Evolutionary conservation across 164 flowering plant species (phyloP), one percentile per base, ranked within the genome.

Genomic region (Berberis vulgaris): DNA sequence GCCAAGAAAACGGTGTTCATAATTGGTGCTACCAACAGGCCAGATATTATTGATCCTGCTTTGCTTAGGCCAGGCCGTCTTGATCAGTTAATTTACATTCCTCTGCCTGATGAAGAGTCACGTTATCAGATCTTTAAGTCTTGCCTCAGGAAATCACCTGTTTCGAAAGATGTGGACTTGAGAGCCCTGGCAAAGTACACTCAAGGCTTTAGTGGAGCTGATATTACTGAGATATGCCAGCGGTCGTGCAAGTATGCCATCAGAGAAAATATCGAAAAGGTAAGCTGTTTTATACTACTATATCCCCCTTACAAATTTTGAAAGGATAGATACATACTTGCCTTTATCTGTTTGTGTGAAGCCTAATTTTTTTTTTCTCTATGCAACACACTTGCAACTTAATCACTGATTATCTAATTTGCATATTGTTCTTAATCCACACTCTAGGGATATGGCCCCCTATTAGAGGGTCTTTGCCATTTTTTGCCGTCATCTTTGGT

Each of bases 161-260:
- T 89, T 60, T 79, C 97, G 3, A 84, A 87, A 66, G 88, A 84
- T 56, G 85, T 89, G 4, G 97, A 89, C 65, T 59, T 89, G 50
- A 76, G 76, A 63, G 88, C 91, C 42, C 88, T 89, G 56, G 94
- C 97, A 49, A 82, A 83, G 76, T 82, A 86, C 61, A 87, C 97
- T 26, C 94, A 89, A 61, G 96, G 96, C 5, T 89, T 89, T 67
- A 89, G 96, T 62, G 96, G 96, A 62, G 96, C 96, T 63, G 96
- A 89, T 70, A 89, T 89, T 52, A 89, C 94, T 1, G 96, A 89
- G 67, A 87, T 89, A 12, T 89, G 96, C 76, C 96, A 89, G 69
- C 84, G 96, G 3, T 82, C 89, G 1, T 79, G 84, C 84, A 89
- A 87, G 76, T 89, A 89, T 72, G 96, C 96, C 49, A 89, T 89